Percentiles rank a stretch among this genome's conserved stretches.
Conservation (phyloP, 2,329 filamentous ascomycete genomes). For the Alternaria brassicae region DNA sequence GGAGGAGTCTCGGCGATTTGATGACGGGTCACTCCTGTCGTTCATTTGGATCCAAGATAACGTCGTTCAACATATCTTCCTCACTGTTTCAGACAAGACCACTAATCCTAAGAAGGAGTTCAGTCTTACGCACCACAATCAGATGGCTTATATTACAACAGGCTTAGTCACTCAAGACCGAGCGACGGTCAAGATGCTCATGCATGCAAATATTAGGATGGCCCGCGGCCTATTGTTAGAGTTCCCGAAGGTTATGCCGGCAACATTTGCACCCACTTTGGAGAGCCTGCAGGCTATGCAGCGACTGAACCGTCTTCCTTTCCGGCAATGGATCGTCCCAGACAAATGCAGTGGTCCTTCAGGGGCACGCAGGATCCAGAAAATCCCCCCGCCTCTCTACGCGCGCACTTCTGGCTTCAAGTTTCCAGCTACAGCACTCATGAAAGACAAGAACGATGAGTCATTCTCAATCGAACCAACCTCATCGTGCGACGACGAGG, state of each 20-base stretch:
- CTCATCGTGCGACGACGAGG: slow-evolving; percentile 22
- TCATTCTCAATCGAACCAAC: slow-evolving; percentile 18
- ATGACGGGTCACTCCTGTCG: slow-evolving; percentile 37
- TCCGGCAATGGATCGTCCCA: slow-evolving; percentile 39
- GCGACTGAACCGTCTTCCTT: slow-evolving; percentile 31
- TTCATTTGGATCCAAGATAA: slow-evolving; percentile 26
- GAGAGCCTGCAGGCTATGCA: slow-evolving; percentile 38
- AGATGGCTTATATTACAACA: slow-evolving; percentile 20
- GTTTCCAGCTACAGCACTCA: slow-evolving; percentile 28
- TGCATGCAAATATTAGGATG: slow-evolving; percentile 18
- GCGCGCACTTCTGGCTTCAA: slow-evolving; percentile 27
- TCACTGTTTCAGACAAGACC: slow-evolving; percentile 26
- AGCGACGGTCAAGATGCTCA: slow-evolving; percentile 16
- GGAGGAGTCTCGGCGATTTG: slow-evolving; percentile 37
- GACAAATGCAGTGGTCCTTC: slow-evolving; percentile 1
- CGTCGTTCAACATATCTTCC: slow-evolving; percentile 35
- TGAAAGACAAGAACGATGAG: slow-evolving; percentile 2
- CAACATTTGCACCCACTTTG: slow-evolving; percentile 41
- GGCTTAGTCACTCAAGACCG: slow-evolving; percentile 28
- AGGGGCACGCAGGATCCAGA: background rate
- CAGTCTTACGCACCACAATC: slow-evolving; percentile 12
- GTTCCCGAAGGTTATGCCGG: slow-evolving; percentile 37
- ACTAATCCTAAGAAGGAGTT: slow-evolving; percentile 15
- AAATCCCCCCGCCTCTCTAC: slow-evolving; percentile 39
- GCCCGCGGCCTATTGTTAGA: slow-evolving; percentile 33